Base-by-base conservation (phyloP, 768 basidiomycete genomes). In the Cytidiella melzeri region DNA sequence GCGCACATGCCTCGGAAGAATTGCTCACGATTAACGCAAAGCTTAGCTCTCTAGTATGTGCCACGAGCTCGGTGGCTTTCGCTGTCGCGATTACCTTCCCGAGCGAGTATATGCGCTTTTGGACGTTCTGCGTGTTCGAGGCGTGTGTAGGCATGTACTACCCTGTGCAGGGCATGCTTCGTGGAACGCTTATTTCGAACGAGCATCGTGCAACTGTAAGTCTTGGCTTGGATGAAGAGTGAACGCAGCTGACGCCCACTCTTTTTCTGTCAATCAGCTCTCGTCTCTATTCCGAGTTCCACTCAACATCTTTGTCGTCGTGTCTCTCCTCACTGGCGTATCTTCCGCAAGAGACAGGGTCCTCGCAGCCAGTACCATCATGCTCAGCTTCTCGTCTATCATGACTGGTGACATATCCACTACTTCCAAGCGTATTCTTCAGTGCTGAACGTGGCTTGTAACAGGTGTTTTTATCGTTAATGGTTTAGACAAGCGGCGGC, bases 101-200 rank as follows among this genome's bases (percentile, higher is more conserved):
- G 11, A 66, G 65, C 50, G 78, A 80, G 50, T 69, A 71, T 28
- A 52, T 71, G 18, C 75, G 84, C 3, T 87, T 87, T 57, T 85
- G 77, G 76, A 77, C 83, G 12, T 88, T 88, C 57, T 87, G 86
- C 55, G 66, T 74, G 12, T 88, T 87, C 53, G 85, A 88, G 62
- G 82, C 76, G 13, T 87, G 83, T 60, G 86, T 87, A 5, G 85
- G 85, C 41, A 77, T 84, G 79, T 87, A 87, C 59, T 87, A 87
- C 58, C 85, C 85, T 20, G 76, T 86, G 25, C 85, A 87, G 50
- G 85, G 85, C 24, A 87, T 84, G 74, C 65, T 87, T 19, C 73
- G 82, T 36, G 83, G 84, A 20, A 71, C 73, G 1, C 62, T 87
- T 46, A 80, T 87, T 11, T 69, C 81, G 1, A 80, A 87, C 51